Evolutionary conservation across 495 filamentous ascomycete species (phyloP).

Genomic region (Patellaria atrata): DNA sequence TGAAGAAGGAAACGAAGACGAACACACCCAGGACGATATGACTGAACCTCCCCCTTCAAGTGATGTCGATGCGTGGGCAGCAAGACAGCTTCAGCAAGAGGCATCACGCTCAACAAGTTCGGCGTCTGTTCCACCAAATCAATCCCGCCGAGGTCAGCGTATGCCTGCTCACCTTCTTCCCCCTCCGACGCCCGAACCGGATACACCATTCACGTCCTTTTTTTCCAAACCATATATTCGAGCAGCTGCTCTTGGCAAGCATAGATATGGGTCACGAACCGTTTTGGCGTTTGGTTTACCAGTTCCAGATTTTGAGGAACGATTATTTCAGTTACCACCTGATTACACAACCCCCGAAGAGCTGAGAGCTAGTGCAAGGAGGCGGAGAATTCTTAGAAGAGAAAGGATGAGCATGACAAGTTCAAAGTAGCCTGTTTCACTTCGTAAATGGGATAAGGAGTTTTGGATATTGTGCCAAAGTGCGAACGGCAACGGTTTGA

Average conservation of each 20-base stretch:
- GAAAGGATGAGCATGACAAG: conserved; percentile 7
- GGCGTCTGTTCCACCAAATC: not conserved
- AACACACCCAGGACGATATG: conserved; percentile 16
- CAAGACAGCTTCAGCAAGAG: conserved; percentile 61
- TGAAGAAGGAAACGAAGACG: conserved; percentile 21
- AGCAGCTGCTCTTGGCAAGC: conserved; percentile 52
- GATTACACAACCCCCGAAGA: conserved; percentile 55
- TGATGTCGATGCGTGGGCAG: conserved; percentile 60
- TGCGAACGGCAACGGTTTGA: too few relatives aligned
- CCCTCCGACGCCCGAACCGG: conserved; percentile 22
- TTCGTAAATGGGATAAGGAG: too few relatives aligned
- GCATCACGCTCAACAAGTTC: conserved; percentile 29
- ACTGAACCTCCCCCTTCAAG: conserved; percentile 43
- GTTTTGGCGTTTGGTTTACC: conserved; percentile 63
- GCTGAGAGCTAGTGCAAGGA: conserved; percentile 48
- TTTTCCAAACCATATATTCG: conserved; percentile 64
- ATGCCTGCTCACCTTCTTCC: conserved; percentile 14
- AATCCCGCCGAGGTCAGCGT: conserved; percentile 15
- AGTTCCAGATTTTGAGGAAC: conserved; percentile 53
- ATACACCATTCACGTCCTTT: conserved; percentile 71
- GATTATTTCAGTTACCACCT: conserved; percentile 59
- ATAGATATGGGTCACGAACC: conserved; percentile 41
- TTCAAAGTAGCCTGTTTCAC: too few relatives aligned
- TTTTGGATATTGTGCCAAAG: too few relatives aligned
- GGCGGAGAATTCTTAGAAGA: conserved; percentile 31